Conservation (phyloP, 2,329 filamentous ascomycete species). For the Graphium sp. region DNA sequence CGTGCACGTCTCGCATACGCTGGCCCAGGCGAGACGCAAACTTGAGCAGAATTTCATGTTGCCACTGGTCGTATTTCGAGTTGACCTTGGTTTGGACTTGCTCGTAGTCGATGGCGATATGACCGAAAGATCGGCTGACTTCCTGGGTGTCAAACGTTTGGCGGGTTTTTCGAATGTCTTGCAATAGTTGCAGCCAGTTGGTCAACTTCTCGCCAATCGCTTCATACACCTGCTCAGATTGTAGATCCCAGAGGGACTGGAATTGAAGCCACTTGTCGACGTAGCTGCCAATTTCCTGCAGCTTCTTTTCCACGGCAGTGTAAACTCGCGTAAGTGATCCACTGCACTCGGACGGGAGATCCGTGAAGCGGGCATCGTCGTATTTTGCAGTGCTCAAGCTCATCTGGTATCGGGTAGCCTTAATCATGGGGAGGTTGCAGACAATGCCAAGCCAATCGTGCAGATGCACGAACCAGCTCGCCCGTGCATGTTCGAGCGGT, state of each 20-base stretch:
- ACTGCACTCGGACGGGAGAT: slow-evolving; percentile 72
- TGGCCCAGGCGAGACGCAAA: slow-evolving; percentile 80
- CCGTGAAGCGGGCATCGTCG: slow-evolving; percentile 58
- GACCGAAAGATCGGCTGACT: slow-evolving; percentile 81
- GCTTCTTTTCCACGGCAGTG: slow-evolving; percentile 63
- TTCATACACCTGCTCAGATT: slow-evolving; percentile 89
- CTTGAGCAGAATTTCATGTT: slow-evolving; percentile 88
- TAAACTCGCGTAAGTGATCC: slow-evolving; percentile 68
- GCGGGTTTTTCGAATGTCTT: slow-evolving; percentile 89
- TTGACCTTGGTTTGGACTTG: slow-evolving; percentile 98
- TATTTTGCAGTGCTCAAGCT: slow-evolving; percentile 52
- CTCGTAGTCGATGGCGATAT: slow-evolving; percentile 91
- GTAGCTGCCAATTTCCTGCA: slow-evolving; percentile 65
- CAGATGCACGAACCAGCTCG: slow-evolving; percentile 84
- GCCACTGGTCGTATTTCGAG: slow-evolving; percentile 98
- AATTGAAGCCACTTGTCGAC: slow-evolving; percentile 98
- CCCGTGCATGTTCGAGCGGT: slow-evolving; percentile 77
- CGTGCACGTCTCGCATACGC: slow-evolving; percentile 82
- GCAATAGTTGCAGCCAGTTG: slow-evolving; percentile 86
- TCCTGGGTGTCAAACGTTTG: slow-evolving; percentile 96
- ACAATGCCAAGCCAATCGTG: slow-evolving; percentile 88
- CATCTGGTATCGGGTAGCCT: slow-evolving; percentile 90
- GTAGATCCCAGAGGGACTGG: slow-evolving; percentile 94
- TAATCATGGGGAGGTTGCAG: slow-evolving; percentile 85
- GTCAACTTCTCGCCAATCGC: slow-evolving; percentile 80